Percentiles rank a stretch among this genome's conserved stretches.
Conservation (phyloP, 2,329 filamentous ascomycete species). For the Claviceps fusiformis region DNA sequence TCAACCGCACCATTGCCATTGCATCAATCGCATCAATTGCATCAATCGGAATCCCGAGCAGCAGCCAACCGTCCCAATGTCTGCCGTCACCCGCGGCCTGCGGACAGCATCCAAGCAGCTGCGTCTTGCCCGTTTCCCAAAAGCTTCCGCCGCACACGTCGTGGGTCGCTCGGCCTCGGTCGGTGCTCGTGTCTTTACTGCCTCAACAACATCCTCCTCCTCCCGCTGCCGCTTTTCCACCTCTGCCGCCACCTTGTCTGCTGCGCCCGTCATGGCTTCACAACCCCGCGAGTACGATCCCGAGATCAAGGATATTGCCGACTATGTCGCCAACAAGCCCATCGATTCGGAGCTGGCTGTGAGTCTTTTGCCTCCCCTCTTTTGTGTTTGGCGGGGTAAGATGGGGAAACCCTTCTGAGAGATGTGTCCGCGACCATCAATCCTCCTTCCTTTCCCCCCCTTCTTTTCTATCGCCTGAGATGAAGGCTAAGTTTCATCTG, state of each 20-base stretch:
- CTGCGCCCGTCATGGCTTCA: constrained; percentile 36
- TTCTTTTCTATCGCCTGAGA: background rate
- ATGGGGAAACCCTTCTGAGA: background rate
- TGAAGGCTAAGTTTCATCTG: background rate
- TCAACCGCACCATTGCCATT: no score
- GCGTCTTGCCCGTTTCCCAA: constrained; percentile 26
- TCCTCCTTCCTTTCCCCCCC: no score
- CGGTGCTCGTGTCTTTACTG: constrained; percentile 18
- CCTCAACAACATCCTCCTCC: constrained; percentile 11
- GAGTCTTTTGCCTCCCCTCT: constrained; percentile 30
- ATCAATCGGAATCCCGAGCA: constrained; percentile 1
- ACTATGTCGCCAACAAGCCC: constrained; percentile 84
- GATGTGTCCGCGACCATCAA: background rate
- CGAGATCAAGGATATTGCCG: constrained; percentile 89
- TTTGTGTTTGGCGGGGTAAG: background rate
- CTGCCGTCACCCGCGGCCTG: constrained; percentile 39
- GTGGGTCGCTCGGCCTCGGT: constrained; percentile 12
- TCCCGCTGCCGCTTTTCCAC: constrained; percentile 33
- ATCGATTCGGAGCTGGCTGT: constrained; percentile 89
- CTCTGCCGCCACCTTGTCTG: constrained; percentile 31
- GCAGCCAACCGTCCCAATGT: constrained; percentile 21
- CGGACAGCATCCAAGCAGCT: constrained; percentile 41
- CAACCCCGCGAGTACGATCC: constrained; percentile 60
- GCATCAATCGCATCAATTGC: background rate
- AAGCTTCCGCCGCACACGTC: background rate